Percentiles rank a stretch among this genome's conserved stretches.
phyloP scores from a whole-genome alignment of 441 rosid species.

The Erysimum cheiri region DNA sequence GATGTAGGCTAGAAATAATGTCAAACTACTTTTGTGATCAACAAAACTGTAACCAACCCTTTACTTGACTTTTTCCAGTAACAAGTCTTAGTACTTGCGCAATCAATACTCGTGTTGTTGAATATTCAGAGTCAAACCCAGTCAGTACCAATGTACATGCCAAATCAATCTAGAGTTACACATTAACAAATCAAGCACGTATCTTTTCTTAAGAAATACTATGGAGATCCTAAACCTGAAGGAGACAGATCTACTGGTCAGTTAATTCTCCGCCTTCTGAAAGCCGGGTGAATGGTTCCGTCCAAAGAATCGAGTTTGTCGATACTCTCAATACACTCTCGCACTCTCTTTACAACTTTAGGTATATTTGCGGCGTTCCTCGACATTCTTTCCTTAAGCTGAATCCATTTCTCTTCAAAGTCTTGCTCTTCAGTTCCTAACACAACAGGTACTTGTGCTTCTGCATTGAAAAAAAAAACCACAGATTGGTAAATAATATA shows the following conservation, averaged over 20 bases:
- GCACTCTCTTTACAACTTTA: conserved; percentile 39
- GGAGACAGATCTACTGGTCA: conserved; percentile 3
- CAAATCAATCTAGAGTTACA: conserved; percentile 22
- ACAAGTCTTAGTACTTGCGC: neutral
- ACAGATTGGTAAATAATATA: conserved; percentile 8
- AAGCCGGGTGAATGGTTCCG: conserved; percentile 30
- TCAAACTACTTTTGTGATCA: conserved; percentile 2
- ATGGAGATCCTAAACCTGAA: conserved; percentile 1
- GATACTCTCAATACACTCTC: conserved; percentile 30
- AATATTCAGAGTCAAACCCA: conserved; percentile 7
- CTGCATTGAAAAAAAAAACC: neutral
- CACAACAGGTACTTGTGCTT: conserved; percentile 10
- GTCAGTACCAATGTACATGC: conserved; percentile 15
- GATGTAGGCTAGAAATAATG: conserved; percentile 1
- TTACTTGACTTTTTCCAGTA: neutral
- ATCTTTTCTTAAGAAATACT: neutral
- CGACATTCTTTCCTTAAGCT: conserved; percentile 32
- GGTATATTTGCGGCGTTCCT: conserved; percentile 36
- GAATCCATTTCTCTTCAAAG: conserved; percentile 23
- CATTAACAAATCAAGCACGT: conserved; percentile 21
- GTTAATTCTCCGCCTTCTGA: conserved; percentile 30
- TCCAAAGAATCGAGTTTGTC: conserved; percentile 35
- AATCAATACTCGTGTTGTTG: neutral
- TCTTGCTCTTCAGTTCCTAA: conserved; percentile 31
- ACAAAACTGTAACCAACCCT: neutral